Evolutionary conservation across 768 basidiomycete genomes (phyloP).

Genomic region (Kwoniella sp.): DNA sequence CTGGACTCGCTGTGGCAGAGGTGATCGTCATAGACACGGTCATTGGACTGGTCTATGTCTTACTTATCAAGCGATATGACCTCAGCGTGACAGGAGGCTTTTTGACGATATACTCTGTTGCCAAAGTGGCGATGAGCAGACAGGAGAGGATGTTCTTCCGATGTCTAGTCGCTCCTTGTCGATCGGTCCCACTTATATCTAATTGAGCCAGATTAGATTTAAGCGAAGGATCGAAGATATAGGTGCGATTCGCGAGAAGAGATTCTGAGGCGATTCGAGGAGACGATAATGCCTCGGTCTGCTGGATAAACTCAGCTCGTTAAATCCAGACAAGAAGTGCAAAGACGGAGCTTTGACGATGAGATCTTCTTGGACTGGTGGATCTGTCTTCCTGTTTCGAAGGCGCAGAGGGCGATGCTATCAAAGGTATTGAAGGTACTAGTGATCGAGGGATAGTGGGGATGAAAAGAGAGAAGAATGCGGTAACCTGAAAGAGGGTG

Average conservation of each 20-base stretch:
- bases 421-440: not conserved
- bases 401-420: not conserved
- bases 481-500: not conserved
- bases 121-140: not conserved
- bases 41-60: not conserved
- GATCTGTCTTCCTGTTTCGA: not conserved
- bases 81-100: not conserved
- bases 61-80: not conserved
- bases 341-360: not conserved
- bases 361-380: not conserved
- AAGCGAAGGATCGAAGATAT: not conserved
- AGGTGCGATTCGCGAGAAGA: not conserved
- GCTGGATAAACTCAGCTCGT: not conserved
- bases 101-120: not conserved
- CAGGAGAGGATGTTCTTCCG: not conserved
- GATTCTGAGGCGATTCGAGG: not conserved
- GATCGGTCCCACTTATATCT: too few relatives aligned
- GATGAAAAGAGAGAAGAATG: not conserved
- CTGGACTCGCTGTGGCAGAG: not conserved
- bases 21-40: conserved; percentile 4
- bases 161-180: not conserved
- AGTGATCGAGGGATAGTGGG: not conserved
- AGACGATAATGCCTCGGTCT: not conserved
- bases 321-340: not conserved
- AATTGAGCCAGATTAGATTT: not conserved